phyloP scores from a whole-genome alignment of 2,329 filamentous ascomycete species.

The Ascosphaera apis region DNA sequence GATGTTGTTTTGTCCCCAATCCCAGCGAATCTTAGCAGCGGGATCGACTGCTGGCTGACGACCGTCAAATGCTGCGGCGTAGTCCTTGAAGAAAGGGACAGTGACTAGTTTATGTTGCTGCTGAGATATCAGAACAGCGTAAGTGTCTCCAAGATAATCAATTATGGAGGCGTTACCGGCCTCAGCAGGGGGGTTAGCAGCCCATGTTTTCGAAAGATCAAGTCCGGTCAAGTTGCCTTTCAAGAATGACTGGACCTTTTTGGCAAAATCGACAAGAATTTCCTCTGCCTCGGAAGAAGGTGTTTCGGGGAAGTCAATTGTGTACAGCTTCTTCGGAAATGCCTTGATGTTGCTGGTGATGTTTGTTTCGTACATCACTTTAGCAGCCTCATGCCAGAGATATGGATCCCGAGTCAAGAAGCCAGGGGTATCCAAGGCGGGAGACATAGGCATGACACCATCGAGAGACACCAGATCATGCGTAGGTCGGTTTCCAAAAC shows the following conservation, averaged over 20 bases:
- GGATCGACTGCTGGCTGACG: slow-evolving; percentile 28
- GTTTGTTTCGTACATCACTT: slow-evolving; percentile 23
- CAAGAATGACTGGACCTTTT: background rate
- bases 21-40: slow-evolving; percentile 24
- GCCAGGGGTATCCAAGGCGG: slow-evolving; percentile 23
- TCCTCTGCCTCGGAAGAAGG: slow-evolving; percentile 15
- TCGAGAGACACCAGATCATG: slow-evolving; percentile 24
- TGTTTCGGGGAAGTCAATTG: slow-evolving; percentile 19
- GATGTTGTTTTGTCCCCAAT: slow-evolving; percentile 21
- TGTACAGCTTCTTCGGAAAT: slow-evolving; percentile 16
- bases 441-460: slow-evolving; percentile 24
- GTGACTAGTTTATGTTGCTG: slow-evolving; percentile 24
- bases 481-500: slow-evolving; percentile 28
- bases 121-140: slow-evolving; percentile 9
- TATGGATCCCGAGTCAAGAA: slow-evolving; percentile 14
- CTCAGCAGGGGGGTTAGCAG: slow-evolving; percentile 10
- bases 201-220: slow-evolving; percentile 5
- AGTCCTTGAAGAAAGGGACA: slow-evolving; percentile 27
- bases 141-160: slow-evolving; percentile 9
- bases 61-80: slow-evolving; percentile 23
- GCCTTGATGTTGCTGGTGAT: slow-evolving; percentile 22
- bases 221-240: background rate
- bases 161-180: slow-evolving; percentile 12
- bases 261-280: background rate
- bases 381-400: slow-evolving; percentile 15